Evolutionary conservation across 768 basidiomycete genomes (phyloP).

Genomic region (Termitomyces sp.): DNA sequence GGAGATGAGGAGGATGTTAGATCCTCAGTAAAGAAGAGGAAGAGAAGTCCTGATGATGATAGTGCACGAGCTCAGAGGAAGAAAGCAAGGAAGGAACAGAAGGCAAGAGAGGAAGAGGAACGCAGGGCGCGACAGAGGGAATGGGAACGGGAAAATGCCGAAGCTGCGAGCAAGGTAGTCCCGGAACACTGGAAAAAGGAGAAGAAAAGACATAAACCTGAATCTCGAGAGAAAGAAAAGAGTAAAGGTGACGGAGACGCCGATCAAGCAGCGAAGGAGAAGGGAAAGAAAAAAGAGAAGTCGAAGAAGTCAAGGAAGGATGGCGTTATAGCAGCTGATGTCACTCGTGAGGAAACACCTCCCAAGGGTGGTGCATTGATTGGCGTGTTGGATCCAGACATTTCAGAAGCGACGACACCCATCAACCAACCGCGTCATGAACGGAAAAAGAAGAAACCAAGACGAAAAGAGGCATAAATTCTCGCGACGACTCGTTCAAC

Average conservation of each 20-base stretch:
- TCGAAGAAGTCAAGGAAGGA: background rate
- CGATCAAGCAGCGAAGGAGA: background rate
- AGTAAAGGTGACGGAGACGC: background rate
- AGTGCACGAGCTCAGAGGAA: slow-evolving; percentile 7
- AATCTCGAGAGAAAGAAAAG: slow-evolving; percentile 5
- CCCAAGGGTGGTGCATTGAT: background rate
- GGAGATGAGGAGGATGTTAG: slow-evolving; percentile 8
- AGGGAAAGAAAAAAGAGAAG: slow-evolving; percentile 9
- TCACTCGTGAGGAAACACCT: background rate
- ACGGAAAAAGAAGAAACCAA: slow-evolving; percentile 16
- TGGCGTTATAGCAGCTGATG: background rate
- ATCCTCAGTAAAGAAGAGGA: slow-evolving; percentile 12
- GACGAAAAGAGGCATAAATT: slow-evolving; percentile 8
- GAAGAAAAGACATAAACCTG: slow-evolving; percentile 19
- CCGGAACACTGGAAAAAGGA: background rate
- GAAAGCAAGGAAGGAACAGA: slow-evolving; percentile 16
- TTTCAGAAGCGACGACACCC: background rate
- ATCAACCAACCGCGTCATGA: no score
- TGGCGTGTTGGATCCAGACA: background rate
- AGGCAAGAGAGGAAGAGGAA: slow-evolving; percentile 20
- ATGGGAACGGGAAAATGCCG: background rate
- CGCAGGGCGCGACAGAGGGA: slow-evolving; percentile 16
- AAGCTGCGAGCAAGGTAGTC: background rate
- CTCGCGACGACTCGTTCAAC: background rate
- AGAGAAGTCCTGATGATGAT: slow-evolving; percentile 8